Percentiles rank a stretch among this genome's conserved stretches.
Evolutionary conservation across 176 grass and related monocot genomes (phyloP).

Genomic region (Oryza glaberrima): DNA sequence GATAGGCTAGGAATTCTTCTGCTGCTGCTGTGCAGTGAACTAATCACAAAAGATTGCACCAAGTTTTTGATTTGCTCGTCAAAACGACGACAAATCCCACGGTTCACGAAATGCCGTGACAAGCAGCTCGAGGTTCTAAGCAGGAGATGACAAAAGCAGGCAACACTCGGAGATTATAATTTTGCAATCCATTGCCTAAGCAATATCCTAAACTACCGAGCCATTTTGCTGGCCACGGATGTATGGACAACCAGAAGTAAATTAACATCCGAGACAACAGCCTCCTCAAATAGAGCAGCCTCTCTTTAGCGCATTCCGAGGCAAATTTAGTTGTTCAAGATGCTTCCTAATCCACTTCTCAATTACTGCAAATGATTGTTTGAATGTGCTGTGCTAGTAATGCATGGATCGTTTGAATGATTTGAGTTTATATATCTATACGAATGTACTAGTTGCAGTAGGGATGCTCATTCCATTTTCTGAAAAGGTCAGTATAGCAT

Average conservation of each 20-base stretch:
- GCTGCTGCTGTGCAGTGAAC: background rate
- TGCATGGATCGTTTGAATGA: background rate
- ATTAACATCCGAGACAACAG: background rate
- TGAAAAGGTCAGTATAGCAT: background rate
- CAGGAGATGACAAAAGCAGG: background rate
- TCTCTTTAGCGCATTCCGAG: background rate
- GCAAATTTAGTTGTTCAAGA: background rate
- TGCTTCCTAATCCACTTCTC: conserved; percentile 10
- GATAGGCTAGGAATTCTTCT: background rate
- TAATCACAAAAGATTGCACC: background rate
- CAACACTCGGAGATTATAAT: background rate
- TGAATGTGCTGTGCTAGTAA: background rate
- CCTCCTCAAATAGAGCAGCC: conserved; percentile 4
- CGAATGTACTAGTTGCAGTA: background rate
- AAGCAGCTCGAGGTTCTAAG: conserved; percentile 8
- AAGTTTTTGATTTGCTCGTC: background rate
- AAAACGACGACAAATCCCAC: background rate
- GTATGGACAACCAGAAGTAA: background rate
- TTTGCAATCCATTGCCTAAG: background rate
- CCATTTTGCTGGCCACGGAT: background rate
- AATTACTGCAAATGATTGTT: background rate
- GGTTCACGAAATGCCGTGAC: background rate
- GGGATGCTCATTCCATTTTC: background rate
- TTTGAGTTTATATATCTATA: background rate
- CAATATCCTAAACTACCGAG: background rate